Base-by-base conservation (phyloP, 1,139 yeast species). In the Torulaspora pretoriensis region DNA sequence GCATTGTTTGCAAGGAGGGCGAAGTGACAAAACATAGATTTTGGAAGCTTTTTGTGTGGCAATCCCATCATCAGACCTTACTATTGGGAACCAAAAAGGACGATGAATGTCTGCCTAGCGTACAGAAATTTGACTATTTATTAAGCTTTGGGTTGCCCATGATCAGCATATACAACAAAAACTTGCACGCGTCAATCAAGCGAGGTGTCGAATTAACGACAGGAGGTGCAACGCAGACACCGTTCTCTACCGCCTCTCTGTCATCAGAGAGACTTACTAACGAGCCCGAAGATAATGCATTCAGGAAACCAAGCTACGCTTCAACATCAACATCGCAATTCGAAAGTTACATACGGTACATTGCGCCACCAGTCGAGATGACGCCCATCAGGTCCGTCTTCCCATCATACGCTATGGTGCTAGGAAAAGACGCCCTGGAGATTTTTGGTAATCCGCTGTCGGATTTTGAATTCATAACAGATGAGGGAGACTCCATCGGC, bases 341-440 rank as follows among this genome's bases (percentile, higher is more conserved):
- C 59, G 82, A 77, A 48, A 87, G 79, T 29, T 84, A 84, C 57
- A 82, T 85, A n/a, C 80, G 81, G 54, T 83, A 83, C 60, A 80
- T 83, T 24, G 86, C 89, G 0, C 90, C 90, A 1, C 78, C 79
- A 29, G 69, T 80, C 6, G 80, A 78, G 47, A 75, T 81, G 53
- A 79, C 85, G 16, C 78, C 84, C 2, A 79, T 81, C 33, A 70
- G 81, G 42, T 78, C 88, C 0, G 81, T 81, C 0, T 81, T 83
- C 52, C 88, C 90, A 0, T 80, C 87, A 0, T 79, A 82, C 45
- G 90, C 94, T 0, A 80, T 83, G 44, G 83, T 90, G 0, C 65
- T 84, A 35, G 92, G 92, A 2, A 73, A 87, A 54, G 82, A 79
- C 60, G 86, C 89, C 0, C 74, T 82, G 57, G 87, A 81, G 54